Evolutionary conservation across 2,329 filamentous ascomycete species (phyloP).

Genomic region (Pseudopyrenochaeta lycopersici): DNA sequence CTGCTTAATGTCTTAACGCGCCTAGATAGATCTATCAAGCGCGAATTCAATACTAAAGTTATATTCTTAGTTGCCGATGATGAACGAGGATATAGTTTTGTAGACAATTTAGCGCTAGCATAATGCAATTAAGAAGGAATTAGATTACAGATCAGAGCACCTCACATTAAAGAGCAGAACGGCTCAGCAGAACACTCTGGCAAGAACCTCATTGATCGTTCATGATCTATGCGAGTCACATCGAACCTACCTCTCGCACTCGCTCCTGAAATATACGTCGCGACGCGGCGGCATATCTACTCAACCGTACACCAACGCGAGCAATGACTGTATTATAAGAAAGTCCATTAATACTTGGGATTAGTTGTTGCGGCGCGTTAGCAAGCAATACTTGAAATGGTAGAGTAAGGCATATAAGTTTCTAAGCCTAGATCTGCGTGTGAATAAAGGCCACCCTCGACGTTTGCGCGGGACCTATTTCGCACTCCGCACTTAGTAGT

Average conservation of each 20-base stretch:
- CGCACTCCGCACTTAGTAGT: too few species aligned
- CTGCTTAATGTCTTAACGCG: slow-evolving; percentile 43
- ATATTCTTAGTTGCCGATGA: slow-evolving; percentile 14
- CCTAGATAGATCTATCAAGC: slow-evolving; percentile 39
- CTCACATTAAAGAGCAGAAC: slow-evolving; percentile 15
- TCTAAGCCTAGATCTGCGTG: too few species aligned
- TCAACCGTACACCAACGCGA: slow-evolving; percentile 20
- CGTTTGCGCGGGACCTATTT: too few species aligned
- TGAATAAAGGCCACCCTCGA: too few species aligned
- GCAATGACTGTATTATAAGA: too few species aligned
- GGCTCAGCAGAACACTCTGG: slow-evolving; percentile 15
- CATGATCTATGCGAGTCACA: slow-evolving; percentile 6
- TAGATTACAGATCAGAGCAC: slow-evolving; percentile 6
- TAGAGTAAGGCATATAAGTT: too few species aligned
- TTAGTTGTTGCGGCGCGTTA: too few species aligned
- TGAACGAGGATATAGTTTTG: slow-evolving; percentile 6
- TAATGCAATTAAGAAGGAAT: slow-evolving; percentile 5
- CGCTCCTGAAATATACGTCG: slow-evolving; percentile 10
- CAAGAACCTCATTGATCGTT: slow-evolving; percentile 13
- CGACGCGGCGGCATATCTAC: slow-evolving; percentile 18
- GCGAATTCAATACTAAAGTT: slow-evolving; percentile 14
- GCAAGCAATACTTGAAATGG: too few species aligned
- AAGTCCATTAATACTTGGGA: too few species aligned
- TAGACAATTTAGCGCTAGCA: not conserved
- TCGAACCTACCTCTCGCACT: slow-evolving; percentile 10